Evolutionary conservation across 768 basidiomycete species (phyloP).

Genomic region (Tubosaeta sp.): DNA sequence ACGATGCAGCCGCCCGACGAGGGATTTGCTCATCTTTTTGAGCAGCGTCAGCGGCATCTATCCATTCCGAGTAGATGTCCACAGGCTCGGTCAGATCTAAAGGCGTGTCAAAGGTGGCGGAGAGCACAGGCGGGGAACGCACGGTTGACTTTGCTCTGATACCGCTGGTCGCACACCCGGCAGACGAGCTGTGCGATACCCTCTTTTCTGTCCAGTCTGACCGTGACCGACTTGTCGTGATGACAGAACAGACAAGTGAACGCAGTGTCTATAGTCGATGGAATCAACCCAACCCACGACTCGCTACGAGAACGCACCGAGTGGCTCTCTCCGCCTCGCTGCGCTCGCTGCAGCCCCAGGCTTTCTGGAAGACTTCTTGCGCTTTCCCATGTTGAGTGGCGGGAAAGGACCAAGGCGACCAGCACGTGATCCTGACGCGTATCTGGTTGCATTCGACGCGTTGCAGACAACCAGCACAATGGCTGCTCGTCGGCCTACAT

Average conservation of each 20-base stretch:
- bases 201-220: conserved; percentile 82
- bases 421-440: conserved; percentile 34
- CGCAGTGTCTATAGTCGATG: conserved; percentile 54
- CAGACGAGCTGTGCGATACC: conserved; percentile 77
- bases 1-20: conserved; percentile 51
- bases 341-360: conserved; percentile 56
- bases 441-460: conserved; percentile 29
- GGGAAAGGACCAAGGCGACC: neutral
- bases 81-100: conserved; percentile 83
- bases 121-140: conserved; percentile 24
- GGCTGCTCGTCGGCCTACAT: conserved; percentile 59
- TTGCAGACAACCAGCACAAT: conserved; percentile 34
- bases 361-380: conserved; percentile 86
- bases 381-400: conserved; percentile 65
- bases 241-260: conserved; percentile 89
- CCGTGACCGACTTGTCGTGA: conserved; percentile 85
- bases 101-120: conserved; percentile 12
- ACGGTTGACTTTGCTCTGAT: conserved; percentile 87
- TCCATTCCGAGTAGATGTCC: conserved; percentile 91
- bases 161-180: conserved; percentile 82
- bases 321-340: conserved; percentile 61
- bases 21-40: conserved; percentile 55
- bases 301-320: conserved; percentile 45
- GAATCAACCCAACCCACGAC: conserved; percentile 2
- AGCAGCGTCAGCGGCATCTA: conserved; percentile 82